Base-by-base conservation (phyloP, 2,329 filamentous ascomycete genomes). In the Fusarium lateritium region DNA sequence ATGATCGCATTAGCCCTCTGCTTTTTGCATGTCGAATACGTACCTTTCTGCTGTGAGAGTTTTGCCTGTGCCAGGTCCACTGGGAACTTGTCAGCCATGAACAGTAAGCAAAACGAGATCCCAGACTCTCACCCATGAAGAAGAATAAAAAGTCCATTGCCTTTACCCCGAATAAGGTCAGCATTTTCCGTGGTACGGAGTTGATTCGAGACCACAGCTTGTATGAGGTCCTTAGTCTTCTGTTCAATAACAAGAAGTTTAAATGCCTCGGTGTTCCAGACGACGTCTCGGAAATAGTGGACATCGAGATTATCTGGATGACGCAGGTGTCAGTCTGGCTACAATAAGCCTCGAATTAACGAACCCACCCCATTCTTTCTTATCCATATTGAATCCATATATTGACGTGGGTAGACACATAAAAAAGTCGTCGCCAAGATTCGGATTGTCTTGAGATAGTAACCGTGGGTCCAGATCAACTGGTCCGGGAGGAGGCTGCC, bases 21-120 rank as follows among this genome's bases (percentile, higher is more conserved):
- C 2, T 8, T 28, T 11, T 11, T 11, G 4, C 2, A n/a, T 2
- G 5, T 4, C 10, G 2, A 33, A 0, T 0, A 2, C 7, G 14
- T 24, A 55, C 33, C 56, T 56, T 31, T 56, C 51, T 0, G 56
- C 56, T 0, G 56, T 59, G 0, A 56, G 36, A 2, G 56, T 56
- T 5, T 59, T 59, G 0, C 51, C 56, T 1, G 52, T 56, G 0
- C 56, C 56, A 3, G 56, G 56, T 2, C 28, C 28, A 28, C 28
- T 28, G 28, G 10, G 28, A 28, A 10, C 9, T 3, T 11, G 10
- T 28, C 8, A 28, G 28, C 10, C 7, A 28, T 28, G 28, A 4
- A 10, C 2, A 10, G 28, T 10, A 28, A 11, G 10, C 7, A 28
- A 28, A 10, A 28, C 28, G 8, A 10, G 10, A 3, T 1, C 9